phyloP scores from a whole-genome alignment of 2,329 filamentous ascomycete species.

The Trichoderma hamatum region DNA sequence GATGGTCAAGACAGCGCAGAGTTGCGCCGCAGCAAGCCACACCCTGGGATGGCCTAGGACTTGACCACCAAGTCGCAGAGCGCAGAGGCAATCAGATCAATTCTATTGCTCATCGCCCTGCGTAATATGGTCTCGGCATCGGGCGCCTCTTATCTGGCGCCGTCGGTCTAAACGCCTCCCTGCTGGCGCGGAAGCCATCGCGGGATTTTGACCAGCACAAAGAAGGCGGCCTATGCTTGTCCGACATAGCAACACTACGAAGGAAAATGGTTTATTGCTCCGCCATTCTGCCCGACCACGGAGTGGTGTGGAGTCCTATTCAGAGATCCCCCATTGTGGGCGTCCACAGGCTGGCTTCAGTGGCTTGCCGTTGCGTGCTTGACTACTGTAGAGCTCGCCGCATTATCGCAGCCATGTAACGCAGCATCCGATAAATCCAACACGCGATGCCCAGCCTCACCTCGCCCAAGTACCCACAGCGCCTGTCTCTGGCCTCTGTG shows the following conservation, averaged over 20 bases:
- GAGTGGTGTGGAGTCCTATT: slow-evolving; percentile 20
- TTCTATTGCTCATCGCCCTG: slow-evolving; percentile 25
- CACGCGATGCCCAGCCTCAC: slow-evolving; percentile 13
- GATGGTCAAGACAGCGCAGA: not conserved
- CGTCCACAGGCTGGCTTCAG: slow-evolving; percentile 7
- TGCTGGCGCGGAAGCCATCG: slow-evolving; percentile 11
- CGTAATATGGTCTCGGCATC: slow-evolving; percentile 12
- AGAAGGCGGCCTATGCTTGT: slow-evolving; percentile 1
- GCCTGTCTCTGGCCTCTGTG: not conserved
- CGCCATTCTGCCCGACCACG: slow-evolving; percentile 15
- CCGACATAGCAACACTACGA: not conserved
- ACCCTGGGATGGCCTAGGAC: slow-evolving; percentile 1
- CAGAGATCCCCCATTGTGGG: not conserved
- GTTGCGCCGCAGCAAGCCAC: slow-evolving; percentile 21
- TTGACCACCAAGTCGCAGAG: not conserved
- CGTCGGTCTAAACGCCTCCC: not conserved
- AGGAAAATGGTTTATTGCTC: not conserved
- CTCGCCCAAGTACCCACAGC: slow-evolving; percentile 12
- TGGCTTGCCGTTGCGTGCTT: not conserved
- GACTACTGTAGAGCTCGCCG: slow-evolving; percentile 4
- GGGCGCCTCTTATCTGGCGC: slow-evolving; percentile 6
- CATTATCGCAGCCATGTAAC: slow-evolving; percentile 18
- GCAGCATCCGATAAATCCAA: slow-evolving; percentile 4
- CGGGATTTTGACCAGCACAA: not conserved
- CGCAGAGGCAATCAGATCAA: not conserved